These are phyloP conservation scores for Rhexocercosporidium sp. DNA, from an alignment of 2,329 filamentous ascomycete species.

Conservation along the genomic window DNA sequence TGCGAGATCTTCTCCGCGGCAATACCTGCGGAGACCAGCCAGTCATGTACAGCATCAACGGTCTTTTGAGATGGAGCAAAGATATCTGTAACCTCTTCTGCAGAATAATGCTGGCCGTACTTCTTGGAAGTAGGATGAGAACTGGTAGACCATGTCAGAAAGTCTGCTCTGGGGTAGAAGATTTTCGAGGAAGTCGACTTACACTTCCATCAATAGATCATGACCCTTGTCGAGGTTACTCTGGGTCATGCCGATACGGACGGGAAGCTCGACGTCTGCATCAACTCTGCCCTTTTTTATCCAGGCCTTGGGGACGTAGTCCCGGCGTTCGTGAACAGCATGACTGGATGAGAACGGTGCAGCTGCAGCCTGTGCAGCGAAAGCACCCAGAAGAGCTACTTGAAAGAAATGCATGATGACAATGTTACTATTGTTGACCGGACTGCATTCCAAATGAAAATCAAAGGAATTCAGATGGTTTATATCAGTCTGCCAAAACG, in stretches of 20 bases:
- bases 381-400: constrained; percentile 21
- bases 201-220: constrained; percentile 49
- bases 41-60: constrained; percentile 55
- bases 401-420: constrained; percentile 30
- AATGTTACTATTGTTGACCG: not conserved
- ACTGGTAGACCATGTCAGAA: constrained; percentile 7
- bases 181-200: constrained; percentile 3
- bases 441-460: not conserved
- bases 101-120: constrained; percentile 54
- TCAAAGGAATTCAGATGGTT: not conserved
- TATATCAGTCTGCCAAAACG: not conserved
- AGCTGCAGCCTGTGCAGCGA: constrained; percentile 23
- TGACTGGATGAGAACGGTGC: constrained; percentile 25
- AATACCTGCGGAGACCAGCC: constrained; percentile 59
- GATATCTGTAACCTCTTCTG: constrained; percentile 46
- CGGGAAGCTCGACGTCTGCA: constrained; percentile 21
- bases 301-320: constrained; percentile 26
- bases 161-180: not conserved
- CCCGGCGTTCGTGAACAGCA: constrained; percentile 34
- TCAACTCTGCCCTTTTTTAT: constrained; percentile 28
- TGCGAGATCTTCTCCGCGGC: constrained; percentile 52
- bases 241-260: constrained; percentile 50
- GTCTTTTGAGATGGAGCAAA: constrained; percentile 51
- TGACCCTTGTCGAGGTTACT: constrained; percentile 52
- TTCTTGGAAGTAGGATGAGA: constrained; percentile 50